Conservation (phyloP, 208 protist species). For the Vickermania spadyakhi region DNA sequence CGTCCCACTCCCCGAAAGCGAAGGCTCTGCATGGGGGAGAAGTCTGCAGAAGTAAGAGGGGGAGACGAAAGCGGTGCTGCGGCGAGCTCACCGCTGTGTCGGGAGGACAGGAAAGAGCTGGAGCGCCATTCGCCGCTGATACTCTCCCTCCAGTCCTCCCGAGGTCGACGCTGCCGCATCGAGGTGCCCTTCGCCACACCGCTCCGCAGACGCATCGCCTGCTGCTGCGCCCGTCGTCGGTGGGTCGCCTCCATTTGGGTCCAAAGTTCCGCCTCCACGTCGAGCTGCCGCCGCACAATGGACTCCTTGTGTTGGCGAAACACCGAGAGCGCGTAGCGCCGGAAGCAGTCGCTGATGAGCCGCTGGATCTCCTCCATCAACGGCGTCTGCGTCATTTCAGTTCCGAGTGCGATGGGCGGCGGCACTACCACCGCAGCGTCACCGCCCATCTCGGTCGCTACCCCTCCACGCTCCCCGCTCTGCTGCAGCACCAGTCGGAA, state of each 20-base stretch:
- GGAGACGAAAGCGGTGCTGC: no score
- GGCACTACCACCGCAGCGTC: neutral
- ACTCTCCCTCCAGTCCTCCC: no score
- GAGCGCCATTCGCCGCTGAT: no score
- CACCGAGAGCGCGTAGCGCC: neutral
- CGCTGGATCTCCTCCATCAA: neutral
- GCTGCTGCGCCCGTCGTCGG: neutral
- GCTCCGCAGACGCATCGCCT: no score
- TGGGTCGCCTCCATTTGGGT: neutral
- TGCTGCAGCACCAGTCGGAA: neutral
- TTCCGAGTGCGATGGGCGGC: neutral
- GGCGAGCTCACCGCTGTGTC: no score
- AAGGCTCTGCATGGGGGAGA: no score
- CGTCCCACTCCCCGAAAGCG: no score
- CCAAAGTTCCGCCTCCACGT: neutral
- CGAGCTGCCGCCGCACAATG: neutral
- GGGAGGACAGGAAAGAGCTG: no score
- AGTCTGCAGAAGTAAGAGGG: no score
- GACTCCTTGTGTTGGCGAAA: neutral
- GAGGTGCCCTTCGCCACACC: no score
- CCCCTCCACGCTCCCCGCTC: neutral
- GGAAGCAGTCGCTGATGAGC: neutral
- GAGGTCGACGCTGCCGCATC: no score
- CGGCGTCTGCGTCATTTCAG: neutral
- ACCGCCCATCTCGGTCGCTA: no score